Evolutionary conservation across 1,139 yeast genomes (phyloP), one percentile per base, ranked within the genome.

Genomic region (Debaryomycetaceae sp.): DNA sequence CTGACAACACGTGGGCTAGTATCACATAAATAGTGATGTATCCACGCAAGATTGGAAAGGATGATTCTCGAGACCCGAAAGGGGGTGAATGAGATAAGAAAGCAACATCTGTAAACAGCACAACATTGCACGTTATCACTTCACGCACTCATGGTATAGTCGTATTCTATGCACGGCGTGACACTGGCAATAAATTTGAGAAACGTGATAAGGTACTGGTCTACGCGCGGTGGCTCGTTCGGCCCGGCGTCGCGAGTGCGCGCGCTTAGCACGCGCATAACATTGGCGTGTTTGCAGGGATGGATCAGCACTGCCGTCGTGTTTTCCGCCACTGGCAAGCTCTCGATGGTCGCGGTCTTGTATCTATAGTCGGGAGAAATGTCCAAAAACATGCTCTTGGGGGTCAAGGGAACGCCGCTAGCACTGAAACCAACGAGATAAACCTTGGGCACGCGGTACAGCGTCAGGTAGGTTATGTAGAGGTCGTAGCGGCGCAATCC

Each of bases 161-260:
- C 98, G 53, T 87, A 92, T 53, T 87, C 95, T 32, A 90, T 86
- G 10, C 96, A 95, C 0, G 99, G 99, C 3, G 95, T 87, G 11
- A 92, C 97, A 57, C 96, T 83, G 11, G 97, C 83, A 32, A 90
- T 87, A 45, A 90, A 90, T 54, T 92, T 92, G 45, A 90, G 66
- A 49, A 90, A 90, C 10, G 87, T 79, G 24, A 90, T 68, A 42
- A 90, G 59, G 49, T 90, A 90, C 47, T 86, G 96, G 51, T 90
- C 98, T 1, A 80, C 96, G 27, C 95, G 65, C 18, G 16, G 18
- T 14, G 6, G 18, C 7, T 13, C 12, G n/a, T 13, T 11, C 11
- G 6, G 7, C 0, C 55, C 62, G 4, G 34, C 37, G 13, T 73
- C 68, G 24, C 15, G 12, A 14, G 12, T 10, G 23, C 16, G 13